Percentiles rank a stretch among this genome's conserved stretches.
phyloP scores from a whole-genome alignment of 495 filamentous ascomycete species.

The Acidiella bohemica region DNA sequence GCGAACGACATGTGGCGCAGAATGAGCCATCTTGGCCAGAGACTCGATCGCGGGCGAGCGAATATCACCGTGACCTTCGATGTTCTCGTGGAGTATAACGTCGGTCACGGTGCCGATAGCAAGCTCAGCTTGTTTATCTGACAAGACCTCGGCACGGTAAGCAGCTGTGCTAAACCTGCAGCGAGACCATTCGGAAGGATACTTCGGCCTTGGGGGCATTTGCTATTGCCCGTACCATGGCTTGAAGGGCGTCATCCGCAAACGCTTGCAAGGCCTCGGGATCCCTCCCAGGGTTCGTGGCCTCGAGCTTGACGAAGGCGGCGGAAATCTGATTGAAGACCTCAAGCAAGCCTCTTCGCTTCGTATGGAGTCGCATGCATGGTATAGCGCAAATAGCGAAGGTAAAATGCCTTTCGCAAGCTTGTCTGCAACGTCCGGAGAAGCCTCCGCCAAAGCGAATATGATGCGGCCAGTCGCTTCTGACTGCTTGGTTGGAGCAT shows the following conservation, averaged over 20 bases:
- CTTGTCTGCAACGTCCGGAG: slow-evolving; percentile 40
- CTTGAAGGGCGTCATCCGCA: slow-evolving; percentile 6
- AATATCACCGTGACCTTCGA: slow-evolving; percentile 43
- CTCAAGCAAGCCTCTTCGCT: slow-evolving; percentile 54
- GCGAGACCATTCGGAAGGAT: slow-evolving; percentile 47
- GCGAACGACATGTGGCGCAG: slow-evolving; percentile 53
- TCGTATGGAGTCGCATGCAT: slow-evolving; percentile 52
- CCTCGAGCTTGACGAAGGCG: slow-evolving; percentile 37
- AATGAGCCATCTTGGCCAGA: slow-evolving; percentile 50
- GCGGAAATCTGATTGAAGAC: slow-evolving; percentile 46
- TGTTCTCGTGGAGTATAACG: slow-evolving; percentile 47
- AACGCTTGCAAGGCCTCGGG: slow-evolving; percentile 3
- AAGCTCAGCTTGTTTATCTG: slow-evolving; percentile 48
- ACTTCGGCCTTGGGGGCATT: slow-evolving; percentile 49
- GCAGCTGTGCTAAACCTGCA: slow-evolving; percentile 46
- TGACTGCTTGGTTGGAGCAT: slow-evolving; percentile 66
- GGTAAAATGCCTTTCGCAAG: slow-evolving; percentile 45
- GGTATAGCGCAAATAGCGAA: slow-evolving; percentile 47
- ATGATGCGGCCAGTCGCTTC: slow-evolving; percentile 55
- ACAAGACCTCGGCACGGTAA: slow-evolving; percentile 42
- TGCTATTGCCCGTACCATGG: slow-evolving; percentile 32
- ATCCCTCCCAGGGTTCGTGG: neutral
- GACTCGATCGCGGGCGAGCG: slow-evolving; percentile 51
- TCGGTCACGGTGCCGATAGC: slow-evolving; percentile 54
- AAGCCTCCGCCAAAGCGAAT: slow-evolving; percentile 40